Percentiles rank a stretch among this genome's conserved stretches.
These are phyloP conservation scores for Metschnikowia hibisci DNA, from an alignment of 805 yeast genomes.

Conservation along the genomic window DNA sequence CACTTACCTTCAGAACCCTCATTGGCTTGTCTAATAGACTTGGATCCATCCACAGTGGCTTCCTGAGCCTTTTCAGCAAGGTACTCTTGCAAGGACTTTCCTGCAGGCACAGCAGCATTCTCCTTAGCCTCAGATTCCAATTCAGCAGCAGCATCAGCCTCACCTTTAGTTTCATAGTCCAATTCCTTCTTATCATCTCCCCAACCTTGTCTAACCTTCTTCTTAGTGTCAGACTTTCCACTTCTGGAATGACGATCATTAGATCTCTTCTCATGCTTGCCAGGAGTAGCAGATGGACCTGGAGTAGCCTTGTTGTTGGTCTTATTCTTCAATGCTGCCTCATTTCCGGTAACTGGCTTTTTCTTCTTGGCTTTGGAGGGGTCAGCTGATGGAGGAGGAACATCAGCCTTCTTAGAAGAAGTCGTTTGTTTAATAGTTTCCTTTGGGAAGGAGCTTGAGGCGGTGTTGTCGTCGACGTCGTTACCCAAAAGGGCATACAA, in stretches of 20 bases:
- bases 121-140: conserved; percentile 37
- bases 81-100: conserved; percentile 82
- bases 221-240: conserved; percentile 78
- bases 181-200: conserved; percentile 72
- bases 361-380: conserved; percentile 74
- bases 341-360: conserved; percentile 76
- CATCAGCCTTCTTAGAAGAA: conserved; percentile 83
- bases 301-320: conserved; percentile 66
- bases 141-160: conserved; percentile 39
- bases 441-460: conserved; percentile 54
- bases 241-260: conserved; percentile 85
- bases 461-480: conserved; percentile 76
- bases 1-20: conserved; percentile 54
- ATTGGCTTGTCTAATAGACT: conserved; percentile 48
- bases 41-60: conserved; percentile 35
- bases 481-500: conserved; percentile 81
- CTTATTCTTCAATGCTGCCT: conserved; percentile 69
- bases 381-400: conserved; percentile 77
- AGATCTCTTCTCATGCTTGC: conserved; percentile 54
- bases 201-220: conserved; percentile 84
- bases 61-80: conserved; percentile 59
- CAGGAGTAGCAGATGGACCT: conserved; percentile 49
- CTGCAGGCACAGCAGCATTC: conserved; percentile 47
- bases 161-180: conserved; percentile 57
- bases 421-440: conserved; percentile 79